These are phyloP conservation scores for Solanum verrucosum DNA, from an alignment of 257 asterid species.

Conservation along the genomic window DNA sequence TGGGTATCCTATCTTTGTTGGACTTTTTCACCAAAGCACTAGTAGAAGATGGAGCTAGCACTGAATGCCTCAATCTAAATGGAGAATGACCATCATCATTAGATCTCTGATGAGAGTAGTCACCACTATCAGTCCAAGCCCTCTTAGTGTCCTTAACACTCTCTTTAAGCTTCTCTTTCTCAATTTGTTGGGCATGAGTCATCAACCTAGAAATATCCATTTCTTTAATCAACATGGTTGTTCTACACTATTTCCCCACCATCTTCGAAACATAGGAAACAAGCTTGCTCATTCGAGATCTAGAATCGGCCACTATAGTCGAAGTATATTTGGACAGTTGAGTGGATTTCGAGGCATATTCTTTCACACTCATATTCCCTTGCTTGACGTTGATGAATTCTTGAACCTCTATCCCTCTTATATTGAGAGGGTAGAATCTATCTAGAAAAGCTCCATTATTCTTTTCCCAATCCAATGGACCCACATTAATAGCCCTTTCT, in stretches of 20 bases:
- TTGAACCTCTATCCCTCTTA: not conserved
- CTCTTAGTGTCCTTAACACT: not conserved
- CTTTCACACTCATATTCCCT: not conserved
- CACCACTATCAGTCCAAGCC: not conserved
- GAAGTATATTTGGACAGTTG: not conserved
- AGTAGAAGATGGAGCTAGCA: too few species aligned
- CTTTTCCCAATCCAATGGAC: not conserved
- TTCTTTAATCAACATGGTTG: too few species aligned
- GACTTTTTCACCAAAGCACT: too few species aligned
- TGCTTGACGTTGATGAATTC: not conserved
- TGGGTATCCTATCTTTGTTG: not conserved
- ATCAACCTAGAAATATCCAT: not conserved
- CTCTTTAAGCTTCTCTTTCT: too few species aligned
- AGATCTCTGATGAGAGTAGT: not conserved
- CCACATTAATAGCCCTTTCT: not conserved
- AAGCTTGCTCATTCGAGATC: not conserved
- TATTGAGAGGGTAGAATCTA: not conserved
- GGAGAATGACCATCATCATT: not conserved
- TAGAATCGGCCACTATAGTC: not conserved
- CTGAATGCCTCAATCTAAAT: not conserved
- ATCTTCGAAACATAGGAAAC: not conserved
- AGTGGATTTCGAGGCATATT: not conserved
- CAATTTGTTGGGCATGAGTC: not conserved
- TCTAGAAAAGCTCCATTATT: not conserved
- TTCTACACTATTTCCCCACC: not conserved